These are phyloP conservation scores for Syzygium aromaticum DNA, from an alignment of 345 rosid genomes.

Conservation along the genomic window DNA sequence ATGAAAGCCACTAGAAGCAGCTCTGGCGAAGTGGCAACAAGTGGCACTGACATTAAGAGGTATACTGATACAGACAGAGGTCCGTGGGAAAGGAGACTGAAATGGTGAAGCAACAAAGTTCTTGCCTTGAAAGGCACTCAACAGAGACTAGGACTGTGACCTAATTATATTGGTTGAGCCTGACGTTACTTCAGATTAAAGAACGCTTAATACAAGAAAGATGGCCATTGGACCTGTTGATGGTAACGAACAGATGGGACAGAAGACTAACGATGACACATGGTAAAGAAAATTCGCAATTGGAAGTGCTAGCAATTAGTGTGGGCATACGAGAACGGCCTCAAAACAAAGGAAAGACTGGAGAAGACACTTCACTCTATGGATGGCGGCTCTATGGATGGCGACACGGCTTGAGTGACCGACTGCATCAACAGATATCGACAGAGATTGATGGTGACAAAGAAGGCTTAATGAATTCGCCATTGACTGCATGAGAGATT, in stretches of 20 bases:
- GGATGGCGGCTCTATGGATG: neutral
- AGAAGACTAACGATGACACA: neutral
- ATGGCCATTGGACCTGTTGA: neutral
- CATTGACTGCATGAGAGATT: neutral
- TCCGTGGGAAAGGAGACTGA: neutral
- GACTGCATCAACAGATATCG: neutral
- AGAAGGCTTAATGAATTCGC: neutral
- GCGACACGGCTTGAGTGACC: neutral
- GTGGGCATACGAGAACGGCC: neutral
- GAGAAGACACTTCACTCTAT: neutral
- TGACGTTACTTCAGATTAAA: neutral
- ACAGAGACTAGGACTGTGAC: neutral
- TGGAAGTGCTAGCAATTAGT: neutral
- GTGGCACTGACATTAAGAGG: neutral
- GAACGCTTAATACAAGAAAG: neutral
- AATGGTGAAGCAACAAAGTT: neutral
- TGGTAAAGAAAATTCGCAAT: neutral
- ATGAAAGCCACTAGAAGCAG: neutral
- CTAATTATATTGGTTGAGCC: neutral
- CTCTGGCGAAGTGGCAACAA: neutral
- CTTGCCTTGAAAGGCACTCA: neutral
- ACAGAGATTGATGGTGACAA: neutral
- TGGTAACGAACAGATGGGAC: neutral
- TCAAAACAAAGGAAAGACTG: neutral
- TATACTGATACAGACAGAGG: neutral